Percentiles rank a stretch among this genome's conserved stretches.
Conservation (phyloP, 2,329 filamentous ascomycete genomes). For the Fusarium equiseti region DNA sequence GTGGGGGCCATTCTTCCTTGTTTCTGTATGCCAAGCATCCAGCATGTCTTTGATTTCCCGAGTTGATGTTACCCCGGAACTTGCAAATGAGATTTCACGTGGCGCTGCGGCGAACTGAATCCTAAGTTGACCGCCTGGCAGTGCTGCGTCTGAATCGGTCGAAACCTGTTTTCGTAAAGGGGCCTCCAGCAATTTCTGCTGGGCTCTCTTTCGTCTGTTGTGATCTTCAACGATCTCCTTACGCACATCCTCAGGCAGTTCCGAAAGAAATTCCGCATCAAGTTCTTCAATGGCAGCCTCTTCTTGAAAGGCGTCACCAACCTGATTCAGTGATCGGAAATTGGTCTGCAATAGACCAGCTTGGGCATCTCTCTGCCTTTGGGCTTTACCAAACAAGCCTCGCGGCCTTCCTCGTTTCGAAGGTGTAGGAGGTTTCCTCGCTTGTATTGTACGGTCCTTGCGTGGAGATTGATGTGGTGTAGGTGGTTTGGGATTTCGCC, state of each 20-base stretch:
- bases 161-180: conserved; percentile 45
- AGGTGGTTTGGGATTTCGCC: conserved; percentile 52
- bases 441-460: conserved; percentile 65
- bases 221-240: conserved; percentile 83
- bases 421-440: conserved; percentile 69
- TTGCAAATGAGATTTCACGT: conserved; percentile 61
- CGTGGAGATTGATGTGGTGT: conserved; percentile 65
- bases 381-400: conserved; percentile 58
- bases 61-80: conserved; percentile 56
- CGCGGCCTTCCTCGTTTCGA: conserved; percentile 70
- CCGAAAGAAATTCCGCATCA: conserved; percentile 80
- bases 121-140: conserved; percentile 55
- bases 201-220: conserved; percentile 65
- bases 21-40: conserved; percentile 80
- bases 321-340: conserved; percentile 65
- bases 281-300: conserved; percentile 62
- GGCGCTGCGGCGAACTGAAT: conserved; percentile 63
- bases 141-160: conserved; percentile 41
- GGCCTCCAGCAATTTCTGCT: conserved; percentile 63
- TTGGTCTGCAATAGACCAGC: conserved; percentile 79
- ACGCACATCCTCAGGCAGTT: conserved; percentile 84
- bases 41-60: conserved; percentile 80
- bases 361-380: conserved; percentile 65
- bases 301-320: conserved; percentile 49
- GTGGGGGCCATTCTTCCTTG: conserved; percentile 80